Base-by-base conservation (phyloP, 768 basidiomycete species). In the Paxillus involutus region DNA sequence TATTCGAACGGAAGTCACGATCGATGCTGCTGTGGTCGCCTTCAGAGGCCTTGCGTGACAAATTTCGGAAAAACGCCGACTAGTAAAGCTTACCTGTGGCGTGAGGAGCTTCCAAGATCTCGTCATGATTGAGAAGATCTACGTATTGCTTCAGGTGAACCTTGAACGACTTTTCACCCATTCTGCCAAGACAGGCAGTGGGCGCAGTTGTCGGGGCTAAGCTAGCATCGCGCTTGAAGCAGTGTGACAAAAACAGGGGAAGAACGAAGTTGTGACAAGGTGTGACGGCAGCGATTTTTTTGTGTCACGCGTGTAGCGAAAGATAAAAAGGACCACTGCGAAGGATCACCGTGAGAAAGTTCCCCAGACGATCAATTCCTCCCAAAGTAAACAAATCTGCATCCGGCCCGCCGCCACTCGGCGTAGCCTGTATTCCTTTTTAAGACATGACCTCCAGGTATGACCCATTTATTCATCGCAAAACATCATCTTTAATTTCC, bases 371-470 rank as follows among this genome's bases (percentile, higher is more conserved):
- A 71, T 71, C 71, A 71, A 69, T 70, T 65, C 59, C 69, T 63
- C 76, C 75, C 76, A 75, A 75, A 73, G 72, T 70, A 72, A 72
- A 65, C 59, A 65, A 65, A 69, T 63, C 49, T 69, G 55, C 65
- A 63, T 57, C 67, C 71, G 70, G 66, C 68, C 63, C 74, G 68
- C 65, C 72, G 69, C 72, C 69, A 63, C 60, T 62, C 66, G 74
- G 83, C 83, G 84, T 63, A 76, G 74, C 72, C 74, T 75, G 73
- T 77, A 71, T 73, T 73, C 77, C 75, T 73, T 75, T 73, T 78
- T 71, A 59, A 66, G 80, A 78, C 64, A 90, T 90, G 88, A 87
- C 87, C 71, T 90, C 88, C 61, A 86, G 88, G 88, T 86, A 60
- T 55, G 59, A 8, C 30, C 48, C 47, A 35, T 44, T 9, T 33